Evolutionary conservation across 306 rosid species (phyloP).

Genomic region (Potentilla sterilis): DNA sequence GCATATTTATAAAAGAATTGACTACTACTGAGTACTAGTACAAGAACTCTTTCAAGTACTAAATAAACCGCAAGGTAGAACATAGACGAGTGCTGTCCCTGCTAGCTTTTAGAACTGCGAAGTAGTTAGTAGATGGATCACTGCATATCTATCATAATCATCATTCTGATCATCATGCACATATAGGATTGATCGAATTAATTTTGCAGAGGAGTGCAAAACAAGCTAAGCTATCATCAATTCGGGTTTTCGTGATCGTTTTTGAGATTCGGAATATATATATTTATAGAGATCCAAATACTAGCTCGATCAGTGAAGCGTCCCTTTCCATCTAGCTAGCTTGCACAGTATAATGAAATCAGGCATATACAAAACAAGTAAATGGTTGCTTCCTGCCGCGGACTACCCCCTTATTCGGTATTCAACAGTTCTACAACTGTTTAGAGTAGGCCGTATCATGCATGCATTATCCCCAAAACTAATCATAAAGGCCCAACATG

Average conservation of each 20-base stretch:
- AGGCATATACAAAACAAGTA: not conserved
- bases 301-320: not conserved
- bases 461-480: not conserved
- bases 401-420: not conserved
- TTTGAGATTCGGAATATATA: not conserved
- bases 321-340: slow-evolving; percentile 5
- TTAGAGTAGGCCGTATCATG: not conserved
- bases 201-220: not conserved
- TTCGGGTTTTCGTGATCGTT: not conserved
- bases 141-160: slow-evolving; percentile 1
- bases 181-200: not conserved
- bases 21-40: not conserved
- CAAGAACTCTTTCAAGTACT: not conserved
- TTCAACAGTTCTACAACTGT: not conserved
- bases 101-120: not conserved
- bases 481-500: not conserved
- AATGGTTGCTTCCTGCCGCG: slow-evolving; percentile 5
- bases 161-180: not conserved
- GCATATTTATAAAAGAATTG: not conserved
- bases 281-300: not conserved
- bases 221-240: not conserved
- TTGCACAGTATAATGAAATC: not conserved
- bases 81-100: not conserved
- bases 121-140: not conserved
- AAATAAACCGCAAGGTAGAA: not conserved